Conservation (phyloP, 2,329 filamentous ascomycete genomes). For the Phialocephala sp. region DNA sequence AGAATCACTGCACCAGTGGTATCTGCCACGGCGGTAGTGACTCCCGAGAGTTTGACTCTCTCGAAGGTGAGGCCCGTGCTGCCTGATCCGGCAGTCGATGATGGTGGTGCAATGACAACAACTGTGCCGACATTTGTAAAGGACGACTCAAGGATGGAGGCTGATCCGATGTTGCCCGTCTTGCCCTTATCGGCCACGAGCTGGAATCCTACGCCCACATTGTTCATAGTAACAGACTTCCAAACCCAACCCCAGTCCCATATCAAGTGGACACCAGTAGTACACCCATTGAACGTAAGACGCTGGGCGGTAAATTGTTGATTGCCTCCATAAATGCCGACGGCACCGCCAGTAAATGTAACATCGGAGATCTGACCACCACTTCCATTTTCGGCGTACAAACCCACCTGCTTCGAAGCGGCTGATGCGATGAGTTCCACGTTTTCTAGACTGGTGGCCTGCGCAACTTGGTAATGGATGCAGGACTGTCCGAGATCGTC, state of each 20-base stretch:
- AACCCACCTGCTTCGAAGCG: conserved; percentile 35
- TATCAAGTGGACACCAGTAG: conserved; percentile 59
- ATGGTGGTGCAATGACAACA: conserved; percentile 2
- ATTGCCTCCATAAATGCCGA: conserved; percentile 54
- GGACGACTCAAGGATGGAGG: conserved; percentile 14
- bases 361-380: conserved; percentile 60
- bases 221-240: conserved; percentile 18
- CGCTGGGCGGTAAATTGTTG: conserved; percentile 67
- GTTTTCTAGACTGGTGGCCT: conserved; percentile 64
- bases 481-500: conserved; percentile 24
- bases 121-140: conserved; percentile 17
- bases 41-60: conserved; percentile 78
- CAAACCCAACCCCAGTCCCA: conserved; percentile 66
- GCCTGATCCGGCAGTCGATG: conserved; percentile 10
- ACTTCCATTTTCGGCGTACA: conserved; percentile 57
- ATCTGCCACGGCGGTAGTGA: conserved; percentile 56
- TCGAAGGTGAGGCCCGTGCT: conserved; percentile 49
- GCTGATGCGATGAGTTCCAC: conserved; percentile 51
- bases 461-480: conserved; percentile 58
- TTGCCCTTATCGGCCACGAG: conserved; percentile 4
- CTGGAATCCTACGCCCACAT: conserved; percentile 16
- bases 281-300: conserved; percentile 50
- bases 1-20: conserved; percentile 16
- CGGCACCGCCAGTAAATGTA: conserved; percentile 62
- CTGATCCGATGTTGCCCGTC: conserved; percentile 15